A percentile compares a stretch with the other conserved stretches of the same genome.
Evolutionary conservation across 2,329 filamentous ascomycete genomes (phyloP).

Genomic region (Penicillium rolfsii): DNA sequence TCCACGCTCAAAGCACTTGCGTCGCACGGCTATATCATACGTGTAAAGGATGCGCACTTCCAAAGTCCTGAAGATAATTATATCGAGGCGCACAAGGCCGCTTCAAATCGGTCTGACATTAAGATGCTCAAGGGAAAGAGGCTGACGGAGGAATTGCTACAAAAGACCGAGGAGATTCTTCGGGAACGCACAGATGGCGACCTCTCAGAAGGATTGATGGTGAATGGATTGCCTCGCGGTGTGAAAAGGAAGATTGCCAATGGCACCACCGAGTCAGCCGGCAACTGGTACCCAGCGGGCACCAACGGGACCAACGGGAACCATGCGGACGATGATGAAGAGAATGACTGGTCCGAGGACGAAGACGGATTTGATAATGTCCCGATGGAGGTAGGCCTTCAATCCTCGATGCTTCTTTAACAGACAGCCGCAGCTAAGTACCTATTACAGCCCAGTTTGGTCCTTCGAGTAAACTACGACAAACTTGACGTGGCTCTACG

Average conservation of each 20-base stretch:
- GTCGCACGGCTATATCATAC: conserved; percentile 47
- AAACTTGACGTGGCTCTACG: conserved; percentile 82
- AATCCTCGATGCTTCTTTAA: background rate
- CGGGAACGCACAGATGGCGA: conserved; percentile 41
- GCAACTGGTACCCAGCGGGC: conserved; percentile 23
- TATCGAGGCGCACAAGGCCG: conserved; percentile 43
- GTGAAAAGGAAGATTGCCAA: conserved; percentile 38
- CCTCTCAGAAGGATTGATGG: conserved; percentile 37
- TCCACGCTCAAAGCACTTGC: conserved; percentile 46
- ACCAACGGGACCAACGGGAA: conserved; percentile 37
- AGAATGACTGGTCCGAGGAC: conserved; percentile 44
- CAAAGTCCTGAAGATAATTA: conserved; percentile 46
- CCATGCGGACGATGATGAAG: conserved; percentile 33
- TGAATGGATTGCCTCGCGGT: conserved; percentile 39
- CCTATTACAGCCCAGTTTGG: conserved; percentile 65
- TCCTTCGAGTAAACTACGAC: conserved; percentile 80
- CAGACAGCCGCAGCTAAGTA: conserved; percentile 13
- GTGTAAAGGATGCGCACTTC: conserved; percentile 46
- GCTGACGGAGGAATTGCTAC: conserved; percentile 38
- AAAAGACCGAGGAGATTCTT: conserved; percentile 36
- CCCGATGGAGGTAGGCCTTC: conserved; percentile 44
- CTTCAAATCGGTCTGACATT: conserved; percentile 36
- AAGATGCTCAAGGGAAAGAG: conserved; percentile 46
- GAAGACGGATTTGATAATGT: conserved; percentile 39
- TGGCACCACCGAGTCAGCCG: conserved; percentile 22